Conservation (phyloP, 495 filamentous ascomycete species). For the Hypoxylon cercidicola region DNA sequence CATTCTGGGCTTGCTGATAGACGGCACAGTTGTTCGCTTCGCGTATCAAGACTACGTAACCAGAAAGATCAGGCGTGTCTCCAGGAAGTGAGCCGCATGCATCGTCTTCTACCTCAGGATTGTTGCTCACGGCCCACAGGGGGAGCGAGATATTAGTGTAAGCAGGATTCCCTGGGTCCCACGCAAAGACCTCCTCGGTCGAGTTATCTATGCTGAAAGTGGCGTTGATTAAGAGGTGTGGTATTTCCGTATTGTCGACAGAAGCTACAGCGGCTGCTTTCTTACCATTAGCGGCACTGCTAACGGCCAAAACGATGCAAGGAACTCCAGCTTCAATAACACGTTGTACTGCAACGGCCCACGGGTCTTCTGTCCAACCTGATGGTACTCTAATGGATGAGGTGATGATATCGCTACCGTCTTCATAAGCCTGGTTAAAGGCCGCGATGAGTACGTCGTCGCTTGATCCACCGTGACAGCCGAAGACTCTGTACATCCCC, state of each 20-base stretch:
- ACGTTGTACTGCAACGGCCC: slow-evolving; percentile 62
- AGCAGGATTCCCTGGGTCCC: too few species aligned
- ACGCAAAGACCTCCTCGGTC: too few species aligned
- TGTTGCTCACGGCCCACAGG: too few species aligned
- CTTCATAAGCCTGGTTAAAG: slow-evolving; percentile 66
- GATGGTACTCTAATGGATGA: slow-evolving; percentile 65
- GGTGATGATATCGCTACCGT: slow-evolving; percentile 67
- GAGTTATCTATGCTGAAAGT: too few species aligned
- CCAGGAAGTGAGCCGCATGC: slow-evolving; percentile 57
- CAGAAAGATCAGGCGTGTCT: slow-evolving; percentile 60
- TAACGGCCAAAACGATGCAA: slow-evolving; percentile 63
- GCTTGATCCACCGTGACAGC: slow-evolving; percentile 57
- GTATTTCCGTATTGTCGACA: slow-evolving; percentile 57
- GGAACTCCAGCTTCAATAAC: slow-evolving; percentile 67
- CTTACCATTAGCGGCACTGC: slow-evolving; percentile 62
- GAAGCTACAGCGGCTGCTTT: slow-evolving; percentile 63
- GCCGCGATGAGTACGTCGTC: slow-evolving; percentile 66
- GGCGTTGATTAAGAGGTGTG: slow-evolving; percentile 34
- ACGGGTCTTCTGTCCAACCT: slow-evolving; percentile 66
- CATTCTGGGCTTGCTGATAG: slow-evolving; percentile 59
- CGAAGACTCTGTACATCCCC: slow-evolving; percentile 66
- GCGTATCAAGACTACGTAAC: slow-evolving; percentile 64
- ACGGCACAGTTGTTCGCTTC: slow-evolving; percentile 61
- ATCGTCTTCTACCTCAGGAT: too few species aligned
- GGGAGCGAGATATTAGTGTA: too few species aligned